Evolutionary conservation across 495 filamentous ascomycete species (phyloP).

Genomic region (Rostrohypoxylon terebratum): DNA sequence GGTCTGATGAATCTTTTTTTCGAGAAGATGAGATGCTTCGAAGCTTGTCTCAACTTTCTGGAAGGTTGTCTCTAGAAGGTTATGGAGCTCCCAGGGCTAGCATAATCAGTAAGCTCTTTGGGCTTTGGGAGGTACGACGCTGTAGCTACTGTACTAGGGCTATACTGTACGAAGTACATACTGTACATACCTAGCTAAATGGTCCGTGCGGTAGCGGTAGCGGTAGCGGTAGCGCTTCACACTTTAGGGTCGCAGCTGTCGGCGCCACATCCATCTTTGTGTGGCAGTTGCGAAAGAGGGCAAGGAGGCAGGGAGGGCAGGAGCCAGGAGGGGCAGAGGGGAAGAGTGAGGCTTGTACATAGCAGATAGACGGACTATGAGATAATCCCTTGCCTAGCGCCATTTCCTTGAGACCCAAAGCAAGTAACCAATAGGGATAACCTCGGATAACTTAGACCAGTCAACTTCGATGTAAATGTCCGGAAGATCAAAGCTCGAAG

Average conservation of each 20-base stretch:
- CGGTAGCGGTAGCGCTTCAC: too few species aligned
- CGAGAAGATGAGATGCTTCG: background rate
- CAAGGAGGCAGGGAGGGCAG: too few species aligned
- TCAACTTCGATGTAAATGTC: slow-evolving; percentile 18
- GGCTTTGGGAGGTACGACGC: background rate
- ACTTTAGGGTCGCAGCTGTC: too few species aligned
- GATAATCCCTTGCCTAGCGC: slow-evolving; percentile 1
- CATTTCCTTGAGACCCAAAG: background rate
- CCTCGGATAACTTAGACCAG: slow-evolving; percentile 18
- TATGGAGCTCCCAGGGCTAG: background rate
- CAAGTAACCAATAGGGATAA: slow-evolving; percentile 9
- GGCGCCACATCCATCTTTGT: too few species aligned
- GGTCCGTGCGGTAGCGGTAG: too few species aligned
- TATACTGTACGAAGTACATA: too few species aligned
- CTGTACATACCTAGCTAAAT: background rate
- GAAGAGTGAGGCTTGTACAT: background rate
- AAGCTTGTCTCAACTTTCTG: background rate
- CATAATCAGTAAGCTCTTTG: background rate
- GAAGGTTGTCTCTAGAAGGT: slow-evolving; percentile 1
- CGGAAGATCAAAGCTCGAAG: background rate
- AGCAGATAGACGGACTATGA: background rate
- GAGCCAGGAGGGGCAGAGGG: too few species aligned
- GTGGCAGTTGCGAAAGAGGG: too few species aligned
- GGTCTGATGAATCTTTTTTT: slow-evolving; percentile 2
- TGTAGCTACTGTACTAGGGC: too few species aligned